phyloP scores from a whole-genome alignment of 306 rosid genomes.

The Benincasa hispida region DNA sequence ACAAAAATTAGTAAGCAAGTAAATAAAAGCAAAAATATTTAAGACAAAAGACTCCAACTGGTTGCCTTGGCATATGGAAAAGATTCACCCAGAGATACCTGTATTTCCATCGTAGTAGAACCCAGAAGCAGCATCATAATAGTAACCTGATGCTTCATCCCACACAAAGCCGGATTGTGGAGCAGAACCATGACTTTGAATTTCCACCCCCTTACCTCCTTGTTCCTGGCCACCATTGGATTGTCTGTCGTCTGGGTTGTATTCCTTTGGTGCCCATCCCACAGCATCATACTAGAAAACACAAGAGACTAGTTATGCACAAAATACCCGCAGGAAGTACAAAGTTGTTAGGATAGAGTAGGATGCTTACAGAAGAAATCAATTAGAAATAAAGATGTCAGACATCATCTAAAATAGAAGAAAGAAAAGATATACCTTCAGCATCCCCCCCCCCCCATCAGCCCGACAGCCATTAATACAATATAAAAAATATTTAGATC shows the following conservation, averaged over 20 bases:
- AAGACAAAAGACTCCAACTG: neutral
- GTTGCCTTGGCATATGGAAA: too few species aligned
- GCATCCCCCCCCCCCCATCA: neutral
- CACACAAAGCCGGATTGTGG: conserved; percentile 94
- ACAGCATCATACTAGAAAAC: conserved; percentile 71
- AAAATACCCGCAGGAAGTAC: neutral
- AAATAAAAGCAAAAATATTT: neutral
- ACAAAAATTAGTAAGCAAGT: neutral
- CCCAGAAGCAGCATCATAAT: conserved; percentile 95
- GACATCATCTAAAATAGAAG: neutral
- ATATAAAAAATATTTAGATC: neutral
- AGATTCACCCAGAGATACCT: conserved; percentile 29
- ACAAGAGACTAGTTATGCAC: neutral
- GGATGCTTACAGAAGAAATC: neutral
- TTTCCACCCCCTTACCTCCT: conserved; percentile 30
- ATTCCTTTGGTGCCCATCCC: conserved; percentile 99
- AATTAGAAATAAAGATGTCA: neutral
- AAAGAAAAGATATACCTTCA: neutral
- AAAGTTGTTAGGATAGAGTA: neutral
- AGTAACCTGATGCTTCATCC: conserved; percentile 98
- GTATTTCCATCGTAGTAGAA: conserved; percentile 96
- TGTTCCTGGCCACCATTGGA: conserved; percentile 42
- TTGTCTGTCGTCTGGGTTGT: conserved; percentile 75
- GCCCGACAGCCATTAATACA: neutral
- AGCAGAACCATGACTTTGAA: conserved; percentile 39